Conservation (phyloP, 2,329 filamentous ascomycete genomes). For the Fusarium torulosum region DNA sequence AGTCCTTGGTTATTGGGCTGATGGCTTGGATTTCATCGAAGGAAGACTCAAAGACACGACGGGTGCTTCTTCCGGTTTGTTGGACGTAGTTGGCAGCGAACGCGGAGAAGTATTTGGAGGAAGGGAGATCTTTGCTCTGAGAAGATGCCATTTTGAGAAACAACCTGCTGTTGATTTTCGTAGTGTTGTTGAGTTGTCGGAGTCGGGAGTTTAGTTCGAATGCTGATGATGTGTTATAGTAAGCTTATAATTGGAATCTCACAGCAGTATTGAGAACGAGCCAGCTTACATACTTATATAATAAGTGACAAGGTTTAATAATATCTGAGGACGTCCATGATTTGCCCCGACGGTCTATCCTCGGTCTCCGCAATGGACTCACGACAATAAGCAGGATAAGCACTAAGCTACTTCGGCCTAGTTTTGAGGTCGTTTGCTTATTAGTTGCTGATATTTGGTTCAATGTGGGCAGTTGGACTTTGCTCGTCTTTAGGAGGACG, state of each 20-base stretch:
- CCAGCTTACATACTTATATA: neutral
- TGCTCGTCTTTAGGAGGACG: too few species aligned
- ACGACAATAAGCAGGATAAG: neutral
- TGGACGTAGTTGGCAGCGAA: conserved; percentile 46
- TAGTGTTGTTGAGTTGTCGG: neutral
- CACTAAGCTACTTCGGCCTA: neutral
- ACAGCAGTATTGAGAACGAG: neutral
- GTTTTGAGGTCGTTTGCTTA: neutral
- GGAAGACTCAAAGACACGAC: conserved; percentile 37
- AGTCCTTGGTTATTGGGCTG: conserved; percentile 40
- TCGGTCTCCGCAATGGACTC: neutral
- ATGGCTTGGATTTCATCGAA: conserved; percentile 34
- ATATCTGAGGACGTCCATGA: too few species aligned
- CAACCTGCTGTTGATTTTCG: too few species aligned
- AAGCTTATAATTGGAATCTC: neutral
- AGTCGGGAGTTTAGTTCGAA: neutral
- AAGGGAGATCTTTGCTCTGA: conserved; percentile 30
- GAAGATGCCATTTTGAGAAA: conserved; percentile 14
- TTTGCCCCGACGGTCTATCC: neutral
- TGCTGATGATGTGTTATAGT: neutral
- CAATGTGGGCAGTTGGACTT: too few species aligned
- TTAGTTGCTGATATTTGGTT: too few species aligned
- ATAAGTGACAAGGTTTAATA: neutral
- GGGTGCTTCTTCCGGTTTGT: conserved; percentile 50
- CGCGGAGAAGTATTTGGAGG: conserved; percentile 44